Evolutionary conservation across 768 basidiomycete genomes (phyloP).

Genomic region (Panus rudis): DNA sequence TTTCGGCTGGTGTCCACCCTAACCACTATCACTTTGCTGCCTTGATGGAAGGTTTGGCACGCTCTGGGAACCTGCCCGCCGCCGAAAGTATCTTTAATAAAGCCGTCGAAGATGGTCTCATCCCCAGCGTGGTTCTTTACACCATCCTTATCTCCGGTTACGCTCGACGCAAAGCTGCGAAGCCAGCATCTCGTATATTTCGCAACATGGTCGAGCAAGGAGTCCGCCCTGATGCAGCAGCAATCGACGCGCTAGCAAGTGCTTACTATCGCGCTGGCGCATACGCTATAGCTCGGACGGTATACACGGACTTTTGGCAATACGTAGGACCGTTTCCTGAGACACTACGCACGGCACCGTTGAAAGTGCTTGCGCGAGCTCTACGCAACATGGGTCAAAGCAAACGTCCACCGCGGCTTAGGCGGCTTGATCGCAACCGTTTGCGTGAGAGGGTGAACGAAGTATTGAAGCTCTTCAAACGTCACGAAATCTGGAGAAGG

Average conservation of each 20-base stretch:
- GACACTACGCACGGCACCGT: constrained; percentile 34
- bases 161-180: constrained; percentile 51
- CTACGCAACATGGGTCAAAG: constrained; percentile 29
- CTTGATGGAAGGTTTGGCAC: constrained; percentile 68
- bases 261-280: constrained; percentile 57
- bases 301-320: constrained; percentile 60
- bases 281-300: constrained; percentile 39
- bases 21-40: constrained; percentile 68
- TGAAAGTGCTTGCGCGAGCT: constrained; percentile 37
- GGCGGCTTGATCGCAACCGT: too few relatives aligned
- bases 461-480: too few relatives aligned
- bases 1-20: constrained; percentile 63
- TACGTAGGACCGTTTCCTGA: constrained; percentile 55
- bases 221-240: constrained; percentile 61
- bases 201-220: constrained; percentile 54
- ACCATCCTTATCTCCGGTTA: constrained; percentile 72
- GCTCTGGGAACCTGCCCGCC: constrained; percentile 47
- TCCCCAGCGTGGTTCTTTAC: constrained; percentile 61
- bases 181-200: constrained; percentile 47
- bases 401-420: too few relatives aligned
- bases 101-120: constrained; percentile 41
- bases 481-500: too few relatives aligned
- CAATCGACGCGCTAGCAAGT: constrained; percentile 64
- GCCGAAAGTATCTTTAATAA: constrained; percentile 52
- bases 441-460: too few relatives aligned